A percentile compares a stretch with the other conserved stretches of the same genome.
Evolutionary conservation across 2,329 filamentous ascomycete species (phyloP).

Genomic region (Xylariaceae sp.): DNA sequence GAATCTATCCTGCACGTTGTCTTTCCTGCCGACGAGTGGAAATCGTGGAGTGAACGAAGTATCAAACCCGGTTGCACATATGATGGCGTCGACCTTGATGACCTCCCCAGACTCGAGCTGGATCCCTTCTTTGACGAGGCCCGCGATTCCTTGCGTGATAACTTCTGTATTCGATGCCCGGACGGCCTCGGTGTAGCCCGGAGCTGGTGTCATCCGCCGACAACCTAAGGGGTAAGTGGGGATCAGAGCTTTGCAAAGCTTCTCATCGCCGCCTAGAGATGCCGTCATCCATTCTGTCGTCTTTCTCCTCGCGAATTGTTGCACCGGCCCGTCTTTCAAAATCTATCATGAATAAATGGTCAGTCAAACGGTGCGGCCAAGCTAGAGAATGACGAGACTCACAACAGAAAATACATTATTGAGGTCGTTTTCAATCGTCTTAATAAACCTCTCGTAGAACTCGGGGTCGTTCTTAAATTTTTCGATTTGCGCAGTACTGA

Average conservation of each 20-base stretch:
- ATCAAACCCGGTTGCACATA: slow-evolving; percentile 55
- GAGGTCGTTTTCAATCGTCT: slow-evolving; percentile 41
- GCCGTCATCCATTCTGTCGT: slow-evolving; percentile 43
- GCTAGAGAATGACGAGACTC: slow-evolving; percentile 17
- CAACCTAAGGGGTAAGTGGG: slow-evolving; percentile 45
- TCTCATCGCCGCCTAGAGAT: slow-evolving; percentile 42
- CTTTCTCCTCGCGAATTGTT: slow-evolving; percentile 38
- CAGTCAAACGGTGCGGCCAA: not conserved
- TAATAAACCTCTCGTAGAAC: slow-evolving; percentile 43
- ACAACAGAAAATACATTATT: slow-evolving; percentile 41
- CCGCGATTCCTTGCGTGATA: slow-evolving; percentile 40
- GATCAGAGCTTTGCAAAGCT: slow-evolving; percentile 46
- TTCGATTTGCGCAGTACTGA: slow-evolving; percentile 39
- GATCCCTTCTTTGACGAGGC: slow-evolving; percentile 44
- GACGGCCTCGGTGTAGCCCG: slow-evolving; percentile 44
- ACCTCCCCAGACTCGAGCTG: slow-evolving; percentile 43
- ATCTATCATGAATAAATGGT: slow-evolving; percentile 27
- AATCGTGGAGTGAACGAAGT: slow-evolving; percentile 48
- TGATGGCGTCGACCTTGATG: slow-evolving; percentile 49
- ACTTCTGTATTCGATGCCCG: slow-evolving; percentile 44
- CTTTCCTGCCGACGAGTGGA: slow-evolving; percentile 43
- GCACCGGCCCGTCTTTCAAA: slow-evolving; percentile 37
- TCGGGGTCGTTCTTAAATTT: slow-evolving; percentile 42
- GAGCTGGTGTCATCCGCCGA: slow-evolving; percentile 46
- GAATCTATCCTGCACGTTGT: slow-evolving; percentile 48